Percentiles rank a stretch among this genome's conserved stretches.
These are phyloP conservation scores for Trichoderma endophyticum DNA, from an alignment of 2,329 filamentous ascomycete species.

Conservation along the genomic window DNA sequence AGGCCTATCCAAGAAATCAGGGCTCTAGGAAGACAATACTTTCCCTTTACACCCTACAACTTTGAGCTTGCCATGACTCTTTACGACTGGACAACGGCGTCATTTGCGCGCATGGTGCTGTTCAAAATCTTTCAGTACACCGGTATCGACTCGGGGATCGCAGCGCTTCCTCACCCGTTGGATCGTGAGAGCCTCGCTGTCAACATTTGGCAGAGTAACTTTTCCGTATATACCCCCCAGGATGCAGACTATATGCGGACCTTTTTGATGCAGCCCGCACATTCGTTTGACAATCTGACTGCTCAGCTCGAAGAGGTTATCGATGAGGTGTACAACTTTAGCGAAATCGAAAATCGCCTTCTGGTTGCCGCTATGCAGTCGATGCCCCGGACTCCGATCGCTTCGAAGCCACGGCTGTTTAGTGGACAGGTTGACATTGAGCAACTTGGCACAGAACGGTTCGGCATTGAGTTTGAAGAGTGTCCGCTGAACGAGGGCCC, in stretches of 20 bases:
- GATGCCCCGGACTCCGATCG: constrained; percentile 9
- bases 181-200: constrained; percentile 5
- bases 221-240: constrained; percentile 11
- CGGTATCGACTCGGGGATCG: not conserved
- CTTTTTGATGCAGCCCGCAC: constrained; percentile 15
- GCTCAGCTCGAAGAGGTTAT: constrained; percentile 1
- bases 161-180: not conserved
- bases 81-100: constrained; percentile 18
- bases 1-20: constrained; percentile 9
- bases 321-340: constrained; percentile 5
- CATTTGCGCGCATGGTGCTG: constrained; percentile 14
- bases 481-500: constrained; percentile 13
- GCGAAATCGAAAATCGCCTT: constrained; percentile 13
- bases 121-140: constrained; percentile 20
- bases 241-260: constrained; percentile 8
- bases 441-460: constrained; percentile 4
- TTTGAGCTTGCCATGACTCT: constrained; percentile 19
- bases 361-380: constrained; percentile 6
- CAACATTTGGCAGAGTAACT: constrained; percentile 17
- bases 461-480: constrained; percentile 15
- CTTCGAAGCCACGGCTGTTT: constrained; percentile 6
- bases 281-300: constrained; percentile 6
- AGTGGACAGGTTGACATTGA: constrained; percentile 18
- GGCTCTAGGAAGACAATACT: constrained; percentile 12
- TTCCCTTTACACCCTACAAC: constrained; percentile 13